Conservation (phyloP, 192 early-diverging fungal species). For the Linnemannia schmuckeri region DNA sequence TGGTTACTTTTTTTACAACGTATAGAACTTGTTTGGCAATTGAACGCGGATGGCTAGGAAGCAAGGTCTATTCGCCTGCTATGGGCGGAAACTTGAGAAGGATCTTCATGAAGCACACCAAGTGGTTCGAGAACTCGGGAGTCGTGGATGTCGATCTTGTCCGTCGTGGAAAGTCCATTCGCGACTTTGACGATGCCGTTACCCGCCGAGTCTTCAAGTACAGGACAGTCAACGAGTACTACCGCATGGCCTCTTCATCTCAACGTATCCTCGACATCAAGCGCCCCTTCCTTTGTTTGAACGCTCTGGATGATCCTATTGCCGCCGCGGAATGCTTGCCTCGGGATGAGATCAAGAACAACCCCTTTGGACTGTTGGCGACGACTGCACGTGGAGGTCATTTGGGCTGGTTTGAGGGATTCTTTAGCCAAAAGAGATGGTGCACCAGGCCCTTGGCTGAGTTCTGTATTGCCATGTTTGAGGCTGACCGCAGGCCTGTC, state of each 20-base stretch:
- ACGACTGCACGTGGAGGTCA: slow-evolving; percentile 90
- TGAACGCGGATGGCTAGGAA: slow-evolving; percentile 52
- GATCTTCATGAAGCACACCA: slow-evolving; percentile 54
- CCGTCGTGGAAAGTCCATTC: slow-evolving; percentile 67
- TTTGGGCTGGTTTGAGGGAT: slow-evolving; percentile 87
- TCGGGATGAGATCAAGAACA: slow-evolving; percentile 73
- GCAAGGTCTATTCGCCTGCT: slow-evolving; percentile 59
- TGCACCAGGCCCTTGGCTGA: slow-evolving; percentile 75
- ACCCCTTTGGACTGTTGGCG: slow-evolving; percentile 86
- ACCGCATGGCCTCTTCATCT: slow-evolving; percentile 71
- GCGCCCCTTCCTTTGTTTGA: slow-evolving; percentile 88
- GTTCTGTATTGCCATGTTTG: slow-evolving; percentile 73
- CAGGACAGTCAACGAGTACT: slow-evolving; percentile 87
- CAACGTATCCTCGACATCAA: slow-evolving; percentile 73
- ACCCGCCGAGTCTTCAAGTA: slow-evolving; percentile 83
- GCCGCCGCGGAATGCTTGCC: slow-evolving; percentile 77
- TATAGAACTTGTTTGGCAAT: slow-evolving; percentile 55
- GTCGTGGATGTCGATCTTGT: slow-evolving; percentile 54
- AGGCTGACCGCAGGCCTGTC: slow-evolving; percentile 37
- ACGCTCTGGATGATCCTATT: slow-evolving; percentile 94
- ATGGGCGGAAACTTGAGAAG: slow-evolving; percentile 65
- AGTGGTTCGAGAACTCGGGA: slow-evolving; percentile 34
- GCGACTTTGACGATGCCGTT: slow-evolving; percentile 87
- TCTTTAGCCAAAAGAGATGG: slow-evolving; percentile 67
- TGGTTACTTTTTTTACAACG: slow-evolving; percentile 52